Conservation (phyloP, 2,329 filamentous ascomycete genomes). For the Aspergillus sp. region DNA sequence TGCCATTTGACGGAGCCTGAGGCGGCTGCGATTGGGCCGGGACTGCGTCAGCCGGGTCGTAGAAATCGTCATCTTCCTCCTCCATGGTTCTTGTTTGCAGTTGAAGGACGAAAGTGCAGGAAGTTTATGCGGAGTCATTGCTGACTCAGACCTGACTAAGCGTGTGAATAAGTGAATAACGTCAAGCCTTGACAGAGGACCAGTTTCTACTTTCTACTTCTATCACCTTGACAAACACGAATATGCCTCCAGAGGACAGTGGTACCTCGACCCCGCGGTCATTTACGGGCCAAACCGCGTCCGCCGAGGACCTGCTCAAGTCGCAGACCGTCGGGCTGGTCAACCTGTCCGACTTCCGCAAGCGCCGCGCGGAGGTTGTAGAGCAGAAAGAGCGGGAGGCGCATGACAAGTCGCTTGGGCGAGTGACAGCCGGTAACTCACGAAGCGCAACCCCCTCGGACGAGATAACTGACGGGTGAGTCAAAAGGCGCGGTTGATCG, state of each 20-base stretch:
- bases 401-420: constrained; percentile 50
- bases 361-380: constrained; percentile 86
- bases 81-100: constrained; percentile 25
- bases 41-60: constrained; percentile 33
- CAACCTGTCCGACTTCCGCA: constrained; percentile 85
- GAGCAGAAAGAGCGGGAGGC: constrained; percentile 81
- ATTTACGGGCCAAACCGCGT: constrained; percentile 67
- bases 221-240: constrained; percentile 1
- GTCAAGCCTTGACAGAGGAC: too few species aligned
- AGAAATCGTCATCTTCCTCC: constrained; percentile 41
- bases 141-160: too few species aligned
- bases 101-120: constrained; percentile 1
- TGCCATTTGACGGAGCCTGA: constrained; percentile 17
- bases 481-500: constrained; percentile 10
- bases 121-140: constrained; percentile 6
- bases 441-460: constrained; percentile 43
- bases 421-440: constrained; percentile 35
- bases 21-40: constrained; percentile 19
- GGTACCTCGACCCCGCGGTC: constrained; percentile 38
- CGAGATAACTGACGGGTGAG: constrained; percentile 51
- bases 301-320: constrained; percentile 72
- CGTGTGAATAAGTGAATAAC: too few species aligned
- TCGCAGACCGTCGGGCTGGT: constrained; percentile 86
- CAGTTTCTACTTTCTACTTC: background rate
- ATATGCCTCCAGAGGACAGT: constrained; percentile 22